Conservation (phyloP, 139 green algal species). For the Klebsormidium nitens region DNA sequence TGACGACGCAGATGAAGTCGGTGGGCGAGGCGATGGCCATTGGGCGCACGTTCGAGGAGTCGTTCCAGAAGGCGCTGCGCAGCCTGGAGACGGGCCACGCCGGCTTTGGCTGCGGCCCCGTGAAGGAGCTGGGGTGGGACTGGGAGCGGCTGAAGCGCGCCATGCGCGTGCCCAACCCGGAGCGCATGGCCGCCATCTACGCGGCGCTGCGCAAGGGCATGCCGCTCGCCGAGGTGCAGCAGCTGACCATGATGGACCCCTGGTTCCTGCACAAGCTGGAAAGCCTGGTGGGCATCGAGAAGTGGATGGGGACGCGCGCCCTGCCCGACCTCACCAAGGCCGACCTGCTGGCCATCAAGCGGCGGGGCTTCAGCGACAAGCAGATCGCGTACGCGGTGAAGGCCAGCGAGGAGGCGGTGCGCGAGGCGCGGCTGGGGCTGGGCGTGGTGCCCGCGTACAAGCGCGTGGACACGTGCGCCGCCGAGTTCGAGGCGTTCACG, state of each 20-base stretch:
- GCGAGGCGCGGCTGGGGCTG: slow-evolving; percentile 49
- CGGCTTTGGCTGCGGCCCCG: slow-evolving; percentile 40
- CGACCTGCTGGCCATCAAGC: slow-evolving; percentile 70
- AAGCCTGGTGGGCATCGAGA: slow-evolving; percentile 63
- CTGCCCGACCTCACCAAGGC: slow-evolving; percentile 62
- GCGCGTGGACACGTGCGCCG: slow-evolving; percentile 97
- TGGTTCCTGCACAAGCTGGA: slow-evolving; percentile 90
- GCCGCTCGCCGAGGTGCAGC: slow-evolving; percentile 59
- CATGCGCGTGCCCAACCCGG: slow-evolving; percentile 51
- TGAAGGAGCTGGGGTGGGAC: slow-evolving; percentile 44
- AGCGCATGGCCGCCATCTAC: slow-evolving; percentile 68
- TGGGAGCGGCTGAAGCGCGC: slow-evolving; percentile 72
- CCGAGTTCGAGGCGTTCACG: slow-evolving; percentile 95
- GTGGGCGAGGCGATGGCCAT: slow-evolving; percentile 99
- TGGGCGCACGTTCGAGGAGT: slow-evolving; percentile 94
- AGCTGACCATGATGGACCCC: slow-evolving; percentile 92
- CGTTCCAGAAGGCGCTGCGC: slow-evolving; percentile 94
- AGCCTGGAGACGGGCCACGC: slow-evolving; percentile 73
- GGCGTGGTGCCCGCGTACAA: slow-evolving; percentile 83
- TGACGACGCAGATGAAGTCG: slow-evolving; percentile 82
- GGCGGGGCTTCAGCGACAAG: slow-evolving; percentile 77
- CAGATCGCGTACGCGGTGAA: slow-evolving; percentile 67
- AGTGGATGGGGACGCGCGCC: slow-evolving; percentile 66
- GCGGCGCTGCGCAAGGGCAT: slow-evolving; percentile 81
- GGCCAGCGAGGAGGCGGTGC: slow-evolving; percentile 28